These are phyloP conservation scores for Biscutella auriculata DNA, from an alignment of 441 rosid species.

Conservation along the genomic window DNA sequence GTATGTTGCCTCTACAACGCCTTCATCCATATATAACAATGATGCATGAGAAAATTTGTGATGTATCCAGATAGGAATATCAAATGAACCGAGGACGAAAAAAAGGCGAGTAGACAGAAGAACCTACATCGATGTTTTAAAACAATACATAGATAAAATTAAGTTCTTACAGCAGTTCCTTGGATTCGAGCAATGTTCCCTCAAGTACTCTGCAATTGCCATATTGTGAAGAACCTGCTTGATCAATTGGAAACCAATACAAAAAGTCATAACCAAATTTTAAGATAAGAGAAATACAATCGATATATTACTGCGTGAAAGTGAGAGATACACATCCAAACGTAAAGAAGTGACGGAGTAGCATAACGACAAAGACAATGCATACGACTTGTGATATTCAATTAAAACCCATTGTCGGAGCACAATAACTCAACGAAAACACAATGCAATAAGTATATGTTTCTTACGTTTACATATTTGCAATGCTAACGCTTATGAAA, in stretches of 20 bases:
- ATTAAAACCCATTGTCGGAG: too few relatives aligned
- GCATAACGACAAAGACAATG: too few relatives aligned
- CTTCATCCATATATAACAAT: neutral
- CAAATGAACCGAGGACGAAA: neutral
- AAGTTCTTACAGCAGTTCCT: slow-evolving; percentile 63
- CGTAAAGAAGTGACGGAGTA: too few relatives aligned
- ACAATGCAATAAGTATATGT: too few relatives aligned
- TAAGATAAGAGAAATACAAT: too few relatives aligned
- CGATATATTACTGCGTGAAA: neutral
- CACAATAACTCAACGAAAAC: too few relatives aligned
- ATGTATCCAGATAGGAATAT: neutral
- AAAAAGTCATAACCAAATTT: neutral
- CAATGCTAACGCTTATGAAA: too few relatives aligned
- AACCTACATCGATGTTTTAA: neutral
- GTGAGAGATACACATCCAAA: too few relatives aligned
- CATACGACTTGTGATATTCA: too few relatives aligned
- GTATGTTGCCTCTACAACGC: neutral
- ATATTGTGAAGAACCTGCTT: slow-evolving; percentile 84
- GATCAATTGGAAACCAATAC: slow-evolving; percentile 3
- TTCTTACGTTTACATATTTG: too few relatives aligned
- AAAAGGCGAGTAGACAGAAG: neutral
- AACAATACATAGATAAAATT: slow-evolving; percentile 54
- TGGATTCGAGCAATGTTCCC: slow-evolving; percentile 63
- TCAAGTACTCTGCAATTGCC: slow-evolving; percentile 68
- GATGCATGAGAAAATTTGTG: neutral